phyloP scores from a whole-genome alignment of 2,329 filamentous ascomycete genomes.

The Periconia sp. region DNA sequence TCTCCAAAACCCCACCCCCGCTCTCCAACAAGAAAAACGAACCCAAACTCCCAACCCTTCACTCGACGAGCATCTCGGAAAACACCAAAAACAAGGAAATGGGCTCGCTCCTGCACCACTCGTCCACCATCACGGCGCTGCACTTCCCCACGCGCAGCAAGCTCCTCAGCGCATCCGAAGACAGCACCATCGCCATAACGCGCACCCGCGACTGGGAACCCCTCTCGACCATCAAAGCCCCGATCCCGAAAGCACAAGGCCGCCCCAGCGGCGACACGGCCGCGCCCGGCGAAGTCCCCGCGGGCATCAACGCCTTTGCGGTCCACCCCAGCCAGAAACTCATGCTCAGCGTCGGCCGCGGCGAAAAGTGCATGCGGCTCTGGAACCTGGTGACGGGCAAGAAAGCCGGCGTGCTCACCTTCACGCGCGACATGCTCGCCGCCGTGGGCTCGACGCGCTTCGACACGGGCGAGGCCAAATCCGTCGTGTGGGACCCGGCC shows the following conservation, averaged over 20 bases:
- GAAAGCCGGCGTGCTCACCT: slow-evolving; percentile 90
- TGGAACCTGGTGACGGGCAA: slow-evolving; percentile 98
- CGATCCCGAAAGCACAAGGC: slow-evolving; percentile 76
- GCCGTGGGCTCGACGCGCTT: slow-evolving; percentile 76
- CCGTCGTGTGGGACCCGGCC: slow-evolving; percentile 75
- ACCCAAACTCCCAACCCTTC: slow-evolving; percentile 65
- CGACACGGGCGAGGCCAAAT: slow-evolving; percentile 78
- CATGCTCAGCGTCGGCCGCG: slow-evolving; percentile 89
- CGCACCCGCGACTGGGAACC: slow-evolving; percentile 87
- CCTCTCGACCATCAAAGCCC: slow-evolving; percentile 84
- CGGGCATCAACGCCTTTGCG: slow-evolving; percentile 92
- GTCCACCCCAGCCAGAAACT: slow-evolving; percentile 96
- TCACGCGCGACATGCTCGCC: slow-evolving; percentile 70
- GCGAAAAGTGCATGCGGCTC: slow-evolving; percentile 86
- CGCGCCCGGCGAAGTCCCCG: slow-evolving; percentile 74
- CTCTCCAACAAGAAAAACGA: slow-evolving; percentile 57
- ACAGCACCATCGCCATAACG: slow-evolving; percentile 87
- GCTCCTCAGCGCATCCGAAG: slow-evolving; percentile 83
- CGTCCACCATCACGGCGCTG: slow-evolving; percentile 76
- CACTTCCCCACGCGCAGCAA: slow-evolving; percentile 84
- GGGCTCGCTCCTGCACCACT: slow-evolving; percentile 83
- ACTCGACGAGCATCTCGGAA: slow-evolving; percentile 74
- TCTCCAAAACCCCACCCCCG: slow-evolving; percentile 63
- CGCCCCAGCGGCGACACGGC: slow-evolving; percentile 90
- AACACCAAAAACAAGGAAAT: slow-evolving; percentile 87